Evolutionary conservation across 192 early-diverging fungal species (phyloP).

Genomic region (Coemansia reversa): DNA sequence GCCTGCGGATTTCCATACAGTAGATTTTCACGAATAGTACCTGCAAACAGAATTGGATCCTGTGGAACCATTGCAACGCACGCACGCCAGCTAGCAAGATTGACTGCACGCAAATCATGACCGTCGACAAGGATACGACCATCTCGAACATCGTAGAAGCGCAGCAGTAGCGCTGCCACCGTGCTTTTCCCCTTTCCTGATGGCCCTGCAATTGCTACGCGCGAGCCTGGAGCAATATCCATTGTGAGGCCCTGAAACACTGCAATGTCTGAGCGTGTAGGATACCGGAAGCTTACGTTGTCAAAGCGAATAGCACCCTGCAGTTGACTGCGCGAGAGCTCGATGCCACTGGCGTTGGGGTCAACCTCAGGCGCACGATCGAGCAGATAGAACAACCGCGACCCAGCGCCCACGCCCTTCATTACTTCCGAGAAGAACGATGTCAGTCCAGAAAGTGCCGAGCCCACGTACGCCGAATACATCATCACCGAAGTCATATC

Average conservation of each 20-base stretch:
- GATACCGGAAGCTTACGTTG: constrained; percentile 65
- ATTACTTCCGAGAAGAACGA: constrained; percentile 72
- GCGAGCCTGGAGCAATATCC: constrained; percentile 57
- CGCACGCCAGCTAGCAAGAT: constrained; percentile 60
- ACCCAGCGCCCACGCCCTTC: constrained; percentile 66
- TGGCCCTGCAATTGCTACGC: constrained; percentile 56
- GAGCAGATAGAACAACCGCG: constrained; percentile 62
- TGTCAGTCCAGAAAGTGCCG: constrained; percentile 57
- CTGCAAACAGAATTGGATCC: constrained; percentile 72
- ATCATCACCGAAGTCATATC: constrained; percentile 68
- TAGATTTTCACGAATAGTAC: constrained; percentile 70
- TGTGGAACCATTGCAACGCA: constrained; percentile 69
- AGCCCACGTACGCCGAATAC: constrained; percentile 68
- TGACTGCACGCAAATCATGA: constrained; percentile 57
- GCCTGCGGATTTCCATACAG: constrained; percentile 62
- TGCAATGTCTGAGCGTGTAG: constrained; percentile 56
- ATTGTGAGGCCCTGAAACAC: constrained; percentile 61
- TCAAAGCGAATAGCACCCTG: constrained; percentile 59
- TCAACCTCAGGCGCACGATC: constrained; percentile 50
- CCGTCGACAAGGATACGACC: constrained; percentile 64
- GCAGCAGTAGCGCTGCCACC: constrained; percentile 60
- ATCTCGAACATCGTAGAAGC: constrained; percentile 68
- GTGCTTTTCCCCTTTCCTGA: constrained; percentile 72
- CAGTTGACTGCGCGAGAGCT: constrained; percentile 16
- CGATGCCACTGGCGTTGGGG: constrained; percentile 23